Percentiles rank a stretch among this genome's conserved stretches.
phyloP scores from a whole-genome alignment of 257 asterid species.

The Asclepias syriaca region DNA sequence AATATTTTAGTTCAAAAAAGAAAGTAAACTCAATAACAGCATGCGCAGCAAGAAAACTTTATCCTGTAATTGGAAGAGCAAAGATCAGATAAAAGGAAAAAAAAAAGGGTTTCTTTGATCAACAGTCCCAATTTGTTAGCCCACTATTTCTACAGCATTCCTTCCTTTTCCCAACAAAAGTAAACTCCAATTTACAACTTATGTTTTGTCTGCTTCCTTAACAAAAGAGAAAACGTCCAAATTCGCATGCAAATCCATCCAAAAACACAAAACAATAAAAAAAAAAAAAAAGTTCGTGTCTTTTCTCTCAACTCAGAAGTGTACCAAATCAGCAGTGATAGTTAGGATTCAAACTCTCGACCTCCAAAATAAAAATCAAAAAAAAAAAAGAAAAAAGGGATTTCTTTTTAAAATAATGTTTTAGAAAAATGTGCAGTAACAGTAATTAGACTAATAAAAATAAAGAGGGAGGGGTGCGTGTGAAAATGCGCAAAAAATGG shows the following conservation, averaged over 20 bases:
- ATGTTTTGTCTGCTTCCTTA: neutral
- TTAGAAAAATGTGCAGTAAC: neutral
- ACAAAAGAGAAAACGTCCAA: neutral
- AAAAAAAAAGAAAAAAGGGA: neutral
- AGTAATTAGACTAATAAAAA: slow-evolving; percentile 1
- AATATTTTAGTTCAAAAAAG: slow-evolving; percentile 3
- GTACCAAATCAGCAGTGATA: no score
- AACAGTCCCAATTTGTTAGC: slow-evolving; percentile 11
- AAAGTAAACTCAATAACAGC: slow-evolving; percentile 7
- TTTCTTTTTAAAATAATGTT: no score
- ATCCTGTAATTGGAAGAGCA: slow-evolving; percentile 9
- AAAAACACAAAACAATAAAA: no score
- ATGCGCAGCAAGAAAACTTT: slow-evolving; percentile 21
- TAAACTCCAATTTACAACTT: neutral
- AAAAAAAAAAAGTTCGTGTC: no score
- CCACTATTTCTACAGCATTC: slow-evolving; percentile 5
- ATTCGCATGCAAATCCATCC: neutral
- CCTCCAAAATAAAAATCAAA: no score
- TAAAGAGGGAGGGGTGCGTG: neutral
- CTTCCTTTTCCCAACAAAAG: slow-evolving; percentile 6
- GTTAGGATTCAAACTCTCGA: no score
- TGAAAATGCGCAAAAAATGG: slow-evolving; percentile 39
- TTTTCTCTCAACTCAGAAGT: no score
- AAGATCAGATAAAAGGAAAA: neutral
- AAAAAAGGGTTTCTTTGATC: slow-evolving; percentile 8